These are phyloP conservation scores for Verticillium nonalfalfae DNA, from an alignment of 2,329 filamentous ascomycete species.

Conservation along the genomic window DNA sequence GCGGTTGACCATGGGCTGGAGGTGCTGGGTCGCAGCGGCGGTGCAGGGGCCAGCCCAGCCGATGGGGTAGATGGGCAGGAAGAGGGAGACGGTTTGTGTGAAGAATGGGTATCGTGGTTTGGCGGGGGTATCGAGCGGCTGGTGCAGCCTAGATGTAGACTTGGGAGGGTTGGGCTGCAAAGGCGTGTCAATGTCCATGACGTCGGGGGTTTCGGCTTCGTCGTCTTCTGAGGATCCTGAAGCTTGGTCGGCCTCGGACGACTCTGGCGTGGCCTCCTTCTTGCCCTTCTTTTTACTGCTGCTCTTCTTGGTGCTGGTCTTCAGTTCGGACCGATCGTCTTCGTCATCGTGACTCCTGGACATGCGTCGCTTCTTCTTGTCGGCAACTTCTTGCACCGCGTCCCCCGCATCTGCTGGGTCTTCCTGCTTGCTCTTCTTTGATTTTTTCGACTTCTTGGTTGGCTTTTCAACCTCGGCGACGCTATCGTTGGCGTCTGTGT, in stretches of 20 bases:
- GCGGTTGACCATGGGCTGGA: conserved; percentile 68
- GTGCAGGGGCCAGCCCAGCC: conserved; percentile 65
- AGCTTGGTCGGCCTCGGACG: conserved; percentile 9
- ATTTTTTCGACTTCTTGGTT: background rate
- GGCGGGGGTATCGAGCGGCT: conserved; percentile 27
- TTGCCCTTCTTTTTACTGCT: conserved; percentile 20
- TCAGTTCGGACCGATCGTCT: conserved; percentile 1
- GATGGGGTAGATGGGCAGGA: conserved; percentile 66
- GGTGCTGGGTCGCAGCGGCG: conserved; percentile 65
- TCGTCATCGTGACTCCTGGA: background rate
- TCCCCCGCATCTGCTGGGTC: conserved; percentile 1
- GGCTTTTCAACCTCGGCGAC: conserved; percentile 9
- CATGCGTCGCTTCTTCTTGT: background rate
- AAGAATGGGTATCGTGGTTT: conserved; percentile 62
- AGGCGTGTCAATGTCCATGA: conserved; percentile 32
- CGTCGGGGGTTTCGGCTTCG: conserved; percentile 18
- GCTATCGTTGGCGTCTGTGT: conserved; percentile 11
- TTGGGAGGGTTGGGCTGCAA: conserved; percentile 14
- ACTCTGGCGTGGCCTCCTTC: conserved; percentile 16
- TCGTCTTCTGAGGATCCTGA: background rate
- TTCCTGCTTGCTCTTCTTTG: background rate
- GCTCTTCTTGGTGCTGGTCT: conserved; percentile 15
- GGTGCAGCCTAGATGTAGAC: conserved; percentile 25
- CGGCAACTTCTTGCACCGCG: conserved; percentile 3
- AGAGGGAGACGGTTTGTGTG: conserved; percentile 73